Base-by-base conservation (phyloP, 441 rosid genomes). In the Gossypium schwendimanii region DNA sequence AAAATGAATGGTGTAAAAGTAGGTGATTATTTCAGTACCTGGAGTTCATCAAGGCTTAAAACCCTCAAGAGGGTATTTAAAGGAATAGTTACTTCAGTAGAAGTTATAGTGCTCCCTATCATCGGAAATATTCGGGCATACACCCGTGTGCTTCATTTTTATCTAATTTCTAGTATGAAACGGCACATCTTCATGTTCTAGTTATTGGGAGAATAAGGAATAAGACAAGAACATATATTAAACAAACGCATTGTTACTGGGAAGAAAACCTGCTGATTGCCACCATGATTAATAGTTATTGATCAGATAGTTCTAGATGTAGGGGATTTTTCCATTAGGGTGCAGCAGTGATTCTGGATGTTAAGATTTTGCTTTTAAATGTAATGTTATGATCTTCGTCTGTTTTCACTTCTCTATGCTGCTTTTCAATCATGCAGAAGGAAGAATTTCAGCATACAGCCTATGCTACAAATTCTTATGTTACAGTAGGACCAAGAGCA, bases 371-470 rank as follows among this genome's bases (percentile, higher is more conserved):
- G 33, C 39, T 70, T 60, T 24, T 41, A 31, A 18, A 71, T 72
- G 68, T 50, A 28, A 31, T 47, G 61, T 45, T 33, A 24, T 73
- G 14, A n/a, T 47, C 41, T 58, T 71, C 45, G 2, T 68, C 39
- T 41, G 33, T 72, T 44, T 52, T 62, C 1, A 7, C 47, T 9
- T 73, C 31, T 33, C 6, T 74, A 67, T 68, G 5, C 11, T 1
- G 20, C 59, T 23, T 63, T 39, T 28, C 50, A 23, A 28, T 50
- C 17, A 17, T 82, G 83, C 73, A 92, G 99, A 88, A 86, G 82
- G 98, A 94, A 84, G 99, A 94, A 80, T 94, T 87, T 75, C 97
- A 87, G 78, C 99, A 94, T 85, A 91, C 98, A 70, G 88, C 99
- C 70, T 92, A 94, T 76, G 78, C 98, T 20, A 94, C 99, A 71